These are phyloP conservation scores for Dothidotthia symphoricarpi DNA, from an alignment of 2,329 filamentous ascomycete species.

Conservation along the genomic window DNA sequence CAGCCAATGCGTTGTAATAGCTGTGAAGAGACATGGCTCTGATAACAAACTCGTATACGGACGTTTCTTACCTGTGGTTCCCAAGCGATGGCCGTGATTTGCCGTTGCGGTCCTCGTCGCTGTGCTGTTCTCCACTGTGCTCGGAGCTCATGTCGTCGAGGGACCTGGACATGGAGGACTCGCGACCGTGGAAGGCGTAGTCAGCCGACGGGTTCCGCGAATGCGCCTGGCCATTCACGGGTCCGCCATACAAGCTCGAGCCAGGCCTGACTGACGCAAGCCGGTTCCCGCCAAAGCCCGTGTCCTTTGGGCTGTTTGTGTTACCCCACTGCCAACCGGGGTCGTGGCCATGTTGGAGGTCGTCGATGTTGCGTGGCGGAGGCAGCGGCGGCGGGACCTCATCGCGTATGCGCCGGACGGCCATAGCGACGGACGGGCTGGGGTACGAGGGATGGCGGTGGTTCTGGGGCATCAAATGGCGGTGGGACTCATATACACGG, in stretches of 20 bases:
- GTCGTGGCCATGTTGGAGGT: conserved; percentile 58
- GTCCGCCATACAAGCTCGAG: conserved; percentile 47
- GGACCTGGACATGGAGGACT: conserved; percentile 41
- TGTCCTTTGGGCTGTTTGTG: conserved; percentile 52
- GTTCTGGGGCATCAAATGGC: conserved; percentile 29
- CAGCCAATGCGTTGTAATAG: conserved; percentile 6
- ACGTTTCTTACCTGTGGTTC: conserved; percentile 48
- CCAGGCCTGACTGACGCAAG: conserved; percentile 48
- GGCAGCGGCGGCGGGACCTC: conserved; percentile 63
- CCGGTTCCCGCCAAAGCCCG: conserved; percentile 48
- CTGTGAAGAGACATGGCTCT: not conserved
- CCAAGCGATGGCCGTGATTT: conserved; percentile 38
- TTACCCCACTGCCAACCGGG: conserved; percentile 64
- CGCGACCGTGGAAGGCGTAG: conserved; percentile 37
- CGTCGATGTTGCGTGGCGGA: conserved; percentile 60
- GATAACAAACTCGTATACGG: too few relatives aligned
- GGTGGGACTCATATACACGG: conserved; percentile 45
- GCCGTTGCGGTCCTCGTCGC: conserved; percentile 40
- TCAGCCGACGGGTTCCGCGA: conserved; percentile 29
- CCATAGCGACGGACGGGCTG: conserved; percentile 53
- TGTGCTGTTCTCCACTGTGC: conserved; percentile 32
- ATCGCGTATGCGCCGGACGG: conserved; percentile 59
- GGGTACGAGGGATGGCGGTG: conserved; percentile 39
- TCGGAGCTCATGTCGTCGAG: conserved; percentile 39
- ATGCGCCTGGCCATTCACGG: conserved; percentile 17